Evolutionary conservation across 345 rosid species (phyloP), one percentile per base, ranked within the genome.

Genomic region (Carallia pectinifolia): DNA sequence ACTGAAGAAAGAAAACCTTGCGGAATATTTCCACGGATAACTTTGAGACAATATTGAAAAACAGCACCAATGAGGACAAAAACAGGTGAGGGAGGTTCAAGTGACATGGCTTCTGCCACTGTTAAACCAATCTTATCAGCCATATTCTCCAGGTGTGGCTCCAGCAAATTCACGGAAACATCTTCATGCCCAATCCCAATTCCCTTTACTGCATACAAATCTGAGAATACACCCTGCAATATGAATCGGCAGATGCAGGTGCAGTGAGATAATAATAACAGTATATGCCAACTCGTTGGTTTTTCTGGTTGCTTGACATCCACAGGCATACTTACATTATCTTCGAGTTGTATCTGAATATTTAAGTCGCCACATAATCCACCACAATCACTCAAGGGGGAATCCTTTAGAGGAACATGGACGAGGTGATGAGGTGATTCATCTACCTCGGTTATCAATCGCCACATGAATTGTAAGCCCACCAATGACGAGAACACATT

Each of bases 21-120:
- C 59, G 89, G 95, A 75, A 71, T 61, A 84, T 86, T 87, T 73
- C 85, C 95, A 62, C 87, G 94, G 72, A 91, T 78, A 80, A 88
- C 88, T 84, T 94, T 89, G 63, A 91, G 88, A 58, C 70, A 84
- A 73, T 89, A 94, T 15, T 67, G 81, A 70, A 91, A 71, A 70
- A 80, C 82, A 76, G 98, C 96, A 71, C 96, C 97, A 82, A 88
- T 78, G 47, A 94, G 88, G 71, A 91, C 86, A 72, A 81, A 87
- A 62, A 89, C 89, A 64, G 98, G 98, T 37, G 98, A 94, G 17
- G 90, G 90, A 71, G 97, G 97, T 68, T 86, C 91, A 23, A 89
- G 81, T 69, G 96, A 91, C 89, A 94, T 89, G 77, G 98, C 98
- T 82, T 94, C 97, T n/a, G 93, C 98, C 31, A 94, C 98, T 34